Evolutionary conservation across 192 early-diverging fungal species (phyloP).

Genomic region (Mortierella claussenii): DNA sequence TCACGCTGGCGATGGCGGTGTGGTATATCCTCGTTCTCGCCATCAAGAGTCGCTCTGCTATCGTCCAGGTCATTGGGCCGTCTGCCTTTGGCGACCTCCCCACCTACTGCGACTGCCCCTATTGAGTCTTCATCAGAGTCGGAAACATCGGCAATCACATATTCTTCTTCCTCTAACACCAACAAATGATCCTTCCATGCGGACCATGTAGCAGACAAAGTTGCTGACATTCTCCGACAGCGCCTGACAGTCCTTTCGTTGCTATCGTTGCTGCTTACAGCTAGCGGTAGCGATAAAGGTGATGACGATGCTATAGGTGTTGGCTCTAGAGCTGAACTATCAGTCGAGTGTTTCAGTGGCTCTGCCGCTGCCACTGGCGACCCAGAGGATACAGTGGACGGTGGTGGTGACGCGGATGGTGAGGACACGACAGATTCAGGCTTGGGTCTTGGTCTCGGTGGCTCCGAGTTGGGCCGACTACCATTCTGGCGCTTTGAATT

Average conservation of each 20-base stretch:
- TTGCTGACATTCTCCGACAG: conserved; percentile 4
- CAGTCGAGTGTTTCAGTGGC: too few relatives aligned
- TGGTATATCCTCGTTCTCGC: too few relatives aligned
- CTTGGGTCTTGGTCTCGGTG: background rate
- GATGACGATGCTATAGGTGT: too few relatives aligned
- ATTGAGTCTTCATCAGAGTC: conserved; percentile 10
- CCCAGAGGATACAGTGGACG: too few relatives aligned
- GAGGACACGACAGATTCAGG: background rate
- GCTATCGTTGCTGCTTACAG: too few relatives aligned
- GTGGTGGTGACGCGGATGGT: background rate
- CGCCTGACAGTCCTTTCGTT: too few relatives aligned
- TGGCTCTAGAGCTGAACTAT: too few relatives aligned
- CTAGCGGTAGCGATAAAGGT: too few relatives aligned
- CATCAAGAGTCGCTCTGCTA: too few relatives aligned
- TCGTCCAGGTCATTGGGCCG: background rate
- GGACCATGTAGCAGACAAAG: conserved; percentile 16
- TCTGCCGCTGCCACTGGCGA: too few relatives aligned
- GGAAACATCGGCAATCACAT: conserved; percentile 23
- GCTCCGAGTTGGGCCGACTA: background rate
- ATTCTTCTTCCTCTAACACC: conserved; percentile 44
- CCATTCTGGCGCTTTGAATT: too few relatives aligned
- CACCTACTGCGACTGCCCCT: background rate
- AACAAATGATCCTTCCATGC: conserved; percentile 27
- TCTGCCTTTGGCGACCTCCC: background rate
- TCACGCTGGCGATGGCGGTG: too few relatives aligned